A percentile compares a stretch with the other conserved stretches of the same genome.
Evolutionary conservation across 169 alveolate species (phyloP).

Genomic region (Neospora caninum): DNA sequence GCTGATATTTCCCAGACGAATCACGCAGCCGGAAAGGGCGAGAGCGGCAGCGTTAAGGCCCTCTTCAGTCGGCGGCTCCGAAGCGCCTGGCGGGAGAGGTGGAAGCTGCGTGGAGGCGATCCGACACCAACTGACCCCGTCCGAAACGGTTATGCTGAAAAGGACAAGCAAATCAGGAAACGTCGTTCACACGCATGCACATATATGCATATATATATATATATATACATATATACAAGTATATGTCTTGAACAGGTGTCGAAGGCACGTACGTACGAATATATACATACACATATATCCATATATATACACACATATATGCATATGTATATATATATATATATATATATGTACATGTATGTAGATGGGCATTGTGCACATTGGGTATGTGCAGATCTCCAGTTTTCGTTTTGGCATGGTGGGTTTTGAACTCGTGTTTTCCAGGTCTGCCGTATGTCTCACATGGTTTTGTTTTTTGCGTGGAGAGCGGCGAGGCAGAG

Average conservation of each 20-base stretch:
- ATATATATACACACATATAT: too few species aligned
- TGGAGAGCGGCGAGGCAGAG: constrained; percentile 26
- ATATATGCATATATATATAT: background rate
- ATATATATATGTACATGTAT: too few species aligned
- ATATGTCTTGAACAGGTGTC: too few species aligned
- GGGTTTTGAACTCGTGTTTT: background rate
- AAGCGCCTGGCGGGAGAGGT: background rate
- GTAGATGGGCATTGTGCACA: background rate
- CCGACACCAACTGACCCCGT: constrained; percentile 36
- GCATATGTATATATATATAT: too few species aligned
- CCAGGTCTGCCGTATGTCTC: background rate
- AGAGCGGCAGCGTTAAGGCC: background rate
- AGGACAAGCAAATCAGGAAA: background rate
- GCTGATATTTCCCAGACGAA: background rate
- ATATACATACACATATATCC: too few species aligned
- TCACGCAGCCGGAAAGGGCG: background rate
- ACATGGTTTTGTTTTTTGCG: constrained; percentile 39
- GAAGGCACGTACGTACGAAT: too few species aligned
- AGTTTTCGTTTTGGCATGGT: background rate
- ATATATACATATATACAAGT: background rate
- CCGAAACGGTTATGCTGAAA: constrained; percentile 22
- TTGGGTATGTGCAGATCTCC: background rate
- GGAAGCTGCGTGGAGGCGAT: constrained; percentile 42
- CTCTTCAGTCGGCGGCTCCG: background rate
- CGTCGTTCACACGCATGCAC: background rate